Conservation (phyloP, 495 filamentous ascomycete genomes). For the Aspergillus diversus region DNA sequence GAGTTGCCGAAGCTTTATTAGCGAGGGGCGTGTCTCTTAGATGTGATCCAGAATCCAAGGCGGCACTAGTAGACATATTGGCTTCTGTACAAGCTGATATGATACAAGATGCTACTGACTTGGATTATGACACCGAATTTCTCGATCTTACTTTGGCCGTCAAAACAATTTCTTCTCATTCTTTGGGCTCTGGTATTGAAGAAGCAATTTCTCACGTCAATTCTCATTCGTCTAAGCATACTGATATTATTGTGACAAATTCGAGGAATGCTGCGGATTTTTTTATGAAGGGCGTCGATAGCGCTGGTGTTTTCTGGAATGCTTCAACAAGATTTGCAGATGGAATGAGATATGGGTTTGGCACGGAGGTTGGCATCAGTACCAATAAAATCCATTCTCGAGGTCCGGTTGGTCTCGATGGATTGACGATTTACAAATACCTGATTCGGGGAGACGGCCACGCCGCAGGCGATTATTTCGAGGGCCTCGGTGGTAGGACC, state of each 20-base stretch:
- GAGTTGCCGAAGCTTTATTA: conserved; percentile 71
- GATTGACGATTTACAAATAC: conserved; percentile 97
- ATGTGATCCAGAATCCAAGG: conserved; percentile 72
- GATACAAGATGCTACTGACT: conserved; percentile 65
- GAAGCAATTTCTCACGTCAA: conserved; percentile 89
- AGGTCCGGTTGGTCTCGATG: conserved; percentile 92
- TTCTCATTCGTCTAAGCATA: conserved; percentile 89
- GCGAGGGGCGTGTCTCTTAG: conserved; percentile 79
- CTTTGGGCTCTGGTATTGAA: conserved; percentile 49
- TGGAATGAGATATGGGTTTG: conserved; percentile 96
- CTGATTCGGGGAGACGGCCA: conserved; percentile 81
- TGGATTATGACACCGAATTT: conserved; percentile 89
- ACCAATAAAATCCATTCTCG: conserved; percentile 98
- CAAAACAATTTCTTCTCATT: conserved; percentile 64
- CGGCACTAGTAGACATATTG: conserved; percentile 53
- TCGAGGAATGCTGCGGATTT: conserved; percentile 64
- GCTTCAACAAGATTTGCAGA: conserved; percentile 93
- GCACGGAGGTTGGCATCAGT: conserved; percentile 96
- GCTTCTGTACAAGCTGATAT: conserved; percentile 37
- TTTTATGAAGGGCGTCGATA: conserved; percentile 86
- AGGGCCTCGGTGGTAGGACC: conserved; percentile 61
- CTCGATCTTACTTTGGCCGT: conserved; percentile 82
- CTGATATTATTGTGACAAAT: conserved; percentile 84
- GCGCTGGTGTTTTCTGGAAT: conserved; percentile 96
- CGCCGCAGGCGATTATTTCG: conserved; percentile 70